phyloP scores from a whole-genome alignment of 2,329 filamentous ascomycete species.

The Talaromyces piceae region DNA sequence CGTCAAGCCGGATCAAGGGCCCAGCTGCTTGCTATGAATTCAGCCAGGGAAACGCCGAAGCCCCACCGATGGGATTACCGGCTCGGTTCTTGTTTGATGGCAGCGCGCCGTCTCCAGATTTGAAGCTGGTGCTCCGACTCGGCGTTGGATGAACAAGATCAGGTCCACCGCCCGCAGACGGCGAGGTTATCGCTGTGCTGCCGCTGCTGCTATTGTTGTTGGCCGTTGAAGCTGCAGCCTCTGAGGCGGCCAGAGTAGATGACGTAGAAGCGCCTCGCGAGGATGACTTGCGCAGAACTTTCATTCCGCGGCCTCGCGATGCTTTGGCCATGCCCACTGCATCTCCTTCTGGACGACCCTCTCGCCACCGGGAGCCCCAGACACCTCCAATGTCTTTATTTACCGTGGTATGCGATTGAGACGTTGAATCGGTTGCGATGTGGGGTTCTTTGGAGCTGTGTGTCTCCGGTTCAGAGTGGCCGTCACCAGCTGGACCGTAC shows the following conservation, averaged over 20 bases:
- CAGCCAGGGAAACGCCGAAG: conserved; percentile 90
- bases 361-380: conserved; percentile 64
- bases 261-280: conserved; percentile 13
- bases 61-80: conserved; percentile 82
- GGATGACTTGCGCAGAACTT: conserved; percentile 63
- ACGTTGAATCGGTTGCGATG: conserved; percentile 1
- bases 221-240: conserved; percentile 6
- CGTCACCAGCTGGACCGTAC: conserved; percentile 7
- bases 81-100: conserved; percentile 45
- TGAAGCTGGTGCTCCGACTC: conserved; percentile 14
- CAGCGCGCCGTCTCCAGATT: conserved; percentile 22
- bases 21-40: conserved; percentile 36
- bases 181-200: conserved; percentile 5
- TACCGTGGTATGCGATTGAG: conserved; percentile 13
- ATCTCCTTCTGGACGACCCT: conserved; percentile 23
- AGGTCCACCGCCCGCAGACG: conserved; percentile 10
- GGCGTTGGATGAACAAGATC: conserved; percentile 13
- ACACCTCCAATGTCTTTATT: conserved; percentile 46
- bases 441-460: conserved; percentile 17
- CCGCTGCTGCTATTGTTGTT: neutral
- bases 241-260: conserved; percentile 5
- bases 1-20: neutral
- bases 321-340: conserved; percentile 52
- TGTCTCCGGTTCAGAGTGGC: conserved; percentile 11
- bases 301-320: conserved; percentile 64